These are phyloP conservation scores for Chaetomiaceae sp. DNA, from an alignment of 2,329 filamentous ascomycete species.

Conservation along the genomic window DNA sequence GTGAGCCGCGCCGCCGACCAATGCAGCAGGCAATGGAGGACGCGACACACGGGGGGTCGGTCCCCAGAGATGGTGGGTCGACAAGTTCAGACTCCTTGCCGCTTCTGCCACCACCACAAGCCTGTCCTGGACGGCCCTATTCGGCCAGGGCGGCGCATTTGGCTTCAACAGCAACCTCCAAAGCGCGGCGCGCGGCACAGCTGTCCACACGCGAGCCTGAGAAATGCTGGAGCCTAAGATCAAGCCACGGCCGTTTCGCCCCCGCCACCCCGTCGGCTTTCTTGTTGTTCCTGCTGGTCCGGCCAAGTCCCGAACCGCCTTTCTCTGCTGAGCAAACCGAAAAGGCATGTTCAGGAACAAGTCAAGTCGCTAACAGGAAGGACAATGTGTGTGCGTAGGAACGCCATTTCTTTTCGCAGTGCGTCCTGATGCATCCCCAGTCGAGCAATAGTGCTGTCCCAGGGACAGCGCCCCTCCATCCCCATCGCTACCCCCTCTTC, in stretches of 20 bases:
- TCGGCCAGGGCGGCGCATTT: slow-evolving; percentile 20
- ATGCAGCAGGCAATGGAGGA: background rate
- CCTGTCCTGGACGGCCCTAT: slow-evolving; percentile 7
- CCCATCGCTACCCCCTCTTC: background rate
- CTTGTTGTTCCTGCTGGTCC: slow-evolving; percentile 14
- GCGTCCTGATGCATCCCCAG: background rate
- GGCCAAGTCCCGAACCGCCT: slow-evolving; percentile 11
- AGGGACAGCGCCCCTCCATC: slow-evolving; percentile 12
- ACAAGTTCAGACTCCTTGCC: slow-evolving; percentile 7
- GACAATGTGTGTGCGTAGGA: background rate
- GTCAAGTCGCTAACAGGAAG: no score
- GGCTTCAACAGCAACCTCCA: slow-evolving; percentile 11
- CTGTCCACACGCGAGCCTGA: slow-evolving; percentile 17
- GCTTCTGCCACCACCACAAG: slow-evolving; percentile 12
- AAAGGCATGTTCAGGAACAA: no score
- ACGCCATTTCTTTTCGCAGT: no score
- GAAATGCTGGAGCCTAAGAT: slow-evolving; percentile 27
- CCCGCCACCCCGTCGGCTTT: slow-evolving; percentile 20
- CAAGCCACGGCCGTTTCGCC: slow-evolving; percentile 20
- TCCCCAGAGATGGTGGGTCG: no score
- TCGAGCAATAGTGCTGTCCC: slow-evolving; percentile 1
- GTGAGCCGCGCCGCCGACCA: slow-evolving; percentile 14
- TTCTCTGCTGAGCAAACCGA: no score
- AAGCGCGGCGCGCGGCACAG: slow-evolving; percentile 23
- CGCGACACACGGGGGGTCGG: no score